Conservation (phyloP, 495 filamentous ascomycete species). For the Neurospora sp. region DNA sequence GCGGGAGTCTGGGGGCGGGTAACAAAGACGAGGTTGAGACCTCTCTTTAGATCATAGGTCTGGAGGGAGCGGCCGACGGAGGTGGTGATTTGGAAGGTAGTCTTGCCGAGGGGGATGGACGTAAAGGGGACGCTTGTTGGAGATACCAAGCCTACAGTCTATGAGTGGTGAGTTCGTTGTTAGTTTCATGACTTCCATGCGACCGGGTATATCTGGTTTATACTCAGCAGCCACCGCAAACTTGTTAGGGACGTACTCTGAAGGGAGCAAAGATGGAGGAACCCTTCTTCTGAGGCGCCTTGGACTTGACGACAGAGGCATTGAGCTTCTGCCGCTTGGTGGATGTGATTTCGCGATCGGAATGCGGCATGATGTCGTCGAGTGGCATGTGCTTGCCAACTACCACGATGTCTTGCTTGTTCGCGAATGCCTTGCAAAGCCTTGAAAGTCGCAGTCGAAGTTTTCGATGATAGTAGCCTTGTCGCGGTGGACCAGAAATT, state of each 20-base stretch:
- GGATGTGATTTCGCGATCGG: slow-evolving; percentile 40
- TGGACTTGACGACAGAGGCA: slow-evolving; percentile 21
- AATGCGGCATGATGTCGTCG: slow-evolving; percentile 35
- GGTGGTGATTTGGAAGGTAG: slow-evolving; percentile 94
- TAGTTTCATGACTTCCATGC: neutral
- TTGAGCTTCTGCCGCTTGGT: slow-evolving; percentile 60
- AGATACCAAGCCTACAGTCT: slow-evolving; percentile 91
- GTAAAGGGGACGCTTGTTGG: slow-evolving; percentile 85
- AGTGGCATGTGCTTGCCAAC: neutral
- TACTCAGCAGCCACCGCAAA: neutral
- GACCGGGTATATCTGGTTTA: neutral
- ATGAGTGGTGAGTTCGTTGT: neutral
- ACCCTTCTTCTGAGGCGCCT: slow-evolving; percentile 26
- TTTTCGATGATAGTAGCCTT: slow-evolving; percentile 17
- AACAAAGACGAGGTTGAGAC: slow-evolving; percentile 84
- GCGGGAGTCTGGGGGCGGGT: slow-evolving; percentile 81
- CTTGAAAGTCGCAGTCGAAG: slow-evolving; percentile 5
- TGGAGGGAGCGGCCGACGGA: slow-evolving; percentile 82
- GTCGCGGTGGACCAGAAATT: slow-evolving; percentile 11
- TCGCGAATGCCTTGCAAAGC: slow-evolving; percentile 1
- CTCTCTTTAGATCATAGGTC: slow-evolving; percentile 85
- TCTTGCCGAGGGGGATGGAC: slow-evolving; percentile 76
- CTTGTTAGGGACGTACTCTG: slow-evolving; percentile 49
- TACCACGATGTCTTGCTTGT: neutral
- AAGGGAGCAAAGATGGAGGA: slow-evolving; percentile 88